Evolutionary conservation across 345 rosid species (phyloP), one percentile per base, ranked within the genome.

Genomic region (Cardamine occulta): DNA sequence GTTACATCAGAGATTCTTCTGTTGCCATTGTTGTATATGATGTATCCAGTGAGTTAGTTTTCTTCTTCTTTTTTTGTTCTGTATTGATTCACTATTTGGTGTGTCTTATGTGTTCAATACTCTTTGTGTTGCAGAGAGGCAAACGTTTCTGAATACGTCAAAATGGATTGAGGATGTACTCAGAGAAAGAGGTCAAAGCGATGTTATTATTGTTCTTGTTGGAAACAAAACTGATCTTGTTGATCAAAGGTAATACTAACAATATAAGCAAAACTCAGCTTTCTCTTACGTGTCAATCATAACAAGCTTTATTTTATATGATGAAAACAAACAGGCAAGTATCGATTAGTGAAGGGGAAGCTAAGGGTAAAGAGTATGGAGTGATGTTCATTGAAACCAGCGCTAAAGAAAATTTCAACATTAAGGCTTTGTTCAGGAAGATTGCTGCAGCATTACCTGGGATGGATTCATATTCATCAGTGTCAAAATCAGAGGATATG

Each of bases 161-260:
- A 91, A 88, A 88, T 93, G 98, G 98, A 87, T 91, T 23, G 98
- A 89, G 79, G 93, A 93, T 81, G 98, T 91, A 24, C 88, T 89
- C 21, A 87, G 86, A 37, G 98, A 93, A 76, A 81, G 93, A 73
- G 97, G 97, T 19, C 24, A 54, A 35, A 82, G 84, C 9, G 97
- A 89, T 57, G 97, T 91, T 63, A 87, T 93, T 68, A 86, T 93
- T 26, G 97, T 93, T 60, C 92, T 93, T 63, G 96, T 91, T 54
- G 97, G 97, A 42, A 93, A 91, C 88, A 93, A 93, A 81, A 93
- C 97, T n/a, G 96, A 93, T 81, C 97, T 89, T 58, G 91, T 81
- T 60, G 90, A 89, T 67, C 87, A 89, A 82, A 84, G 94, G 94
- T 87, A 48, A 44, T 87, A 48, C 37, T 11, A 1, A 15, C 6